Evolutionary conservation across 2,329 filamentous ascomycete genomes (phyloP).

Genomic region (Penicillium digitatum): DNA sequence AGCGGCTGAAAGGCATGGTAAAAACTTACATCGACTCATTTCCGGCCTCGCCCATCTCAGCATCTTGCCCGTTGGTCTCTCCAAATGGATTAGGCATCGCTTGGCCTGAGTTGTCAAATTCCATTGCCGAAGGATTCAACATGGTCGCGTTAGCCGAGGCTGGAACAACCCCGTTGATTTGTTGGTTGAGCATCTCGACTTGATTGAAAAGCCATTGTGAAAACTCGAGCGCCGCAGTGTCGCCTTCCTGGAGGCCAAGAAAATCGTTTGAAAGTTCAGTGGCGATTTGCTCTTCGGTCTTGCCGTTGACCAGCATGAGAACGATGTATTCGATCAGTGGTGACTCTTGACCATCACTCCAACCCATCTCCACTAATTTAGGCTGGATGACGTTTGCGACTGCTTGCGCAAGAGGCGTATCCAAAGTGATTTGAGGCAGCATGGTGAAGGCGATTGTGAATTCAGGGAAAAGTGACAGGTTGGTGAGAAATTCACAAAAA

Average conservation of each 20-base stretch:
- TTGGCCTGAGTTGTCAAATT: not conserved
- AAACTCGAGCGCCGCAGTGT: constrained; percentile 77
- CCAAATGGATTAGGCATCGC: not conserved
- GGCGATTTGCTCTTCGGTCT: constrained; percentile 84
- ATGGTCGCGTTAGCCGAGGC: constrained; percentile 15
- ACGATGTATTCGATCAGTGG: constrained; percentile 94
- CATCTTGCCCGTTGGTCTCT: constrained; percentile 54
- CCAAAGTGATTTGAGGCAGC: constrained; percentile 62
- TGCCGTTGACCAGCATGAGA: constrained; percentile 93
- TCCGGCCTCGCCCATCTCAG: constrained; percentile 64
- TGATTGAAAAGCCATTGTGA: constrained; percentile 91
- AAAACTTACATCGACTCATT: constrained; percentile 41
- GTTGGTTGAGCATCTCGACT: constrained; percentile 63
- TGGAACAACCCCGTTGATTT: constrained; percentile 53
- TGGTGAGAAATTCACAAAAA: constrained; percentile 3
- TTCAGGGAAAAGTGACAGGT: not conserved
- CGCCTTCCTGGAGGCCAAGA: constrained; percentile 74
- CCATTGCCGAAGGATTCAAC: constrained; percentile 35
- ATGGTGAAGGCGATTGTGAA: constrained; percentile 9
- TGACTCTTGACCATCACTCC: constrained; percentile 78
- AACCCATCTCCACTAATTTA: constrained; percentile 88
- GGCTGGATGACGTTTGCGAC: constrained; percentile 79
- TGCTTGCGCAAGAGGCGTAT: constrained; percentile 78
- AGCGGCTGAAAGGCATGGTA: not conserved
- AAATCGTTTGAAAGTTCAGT: constrained; percentile 84